Evolutionary conservation across 495 filamentous ascomycete genomes (phyloP).

Genomic region (Penicillium diatomitis): DNA sequence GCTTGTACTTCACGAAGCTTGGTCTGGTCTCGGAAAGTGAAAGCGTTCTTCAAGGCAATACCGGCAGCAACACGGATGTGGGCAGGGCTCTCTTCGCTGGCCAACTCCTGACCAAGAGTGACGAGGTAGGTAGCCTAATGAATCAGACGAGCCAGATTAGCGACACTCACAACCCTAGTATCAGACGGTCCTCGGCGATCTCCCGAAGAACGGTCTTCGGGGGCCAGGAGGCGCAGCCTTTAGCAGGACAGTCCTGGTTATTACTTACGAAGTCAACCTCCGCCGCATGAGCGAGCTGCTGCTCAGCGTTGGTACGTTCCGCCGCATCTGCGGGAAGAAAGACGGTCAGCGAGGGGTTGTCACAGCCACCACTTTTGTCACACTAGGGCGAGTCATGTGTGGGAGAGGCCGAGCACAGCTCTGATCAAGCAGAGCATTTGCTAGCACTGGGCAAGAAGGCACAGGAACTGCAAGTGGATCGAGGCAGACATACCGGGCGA

Average conservation of each 20-base stretch:
- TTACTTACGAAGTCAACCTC: slow-evolving; percentile 86
- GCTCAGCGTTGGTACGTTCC: slow-evolving; percentile 81
- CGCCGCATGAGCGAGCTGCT: slow-evolving; percentile 85
- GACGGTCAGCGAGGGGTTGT: slow-evolving; percentile 12
- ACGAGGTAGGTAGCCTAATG: slow-evolving; percentile 76
- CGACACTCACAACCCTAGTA: no score
- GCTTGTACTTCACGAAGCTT: slow-evolving; percentile 79
- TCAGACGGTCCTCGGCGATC: no score
- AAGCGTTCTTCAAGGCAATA: slow-evolving; percentile 94
- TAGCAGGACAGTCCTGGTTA: no score
- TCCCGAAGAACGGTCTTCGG: no score
- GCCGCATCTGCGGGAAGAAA: slow-evolving; percentile 60
- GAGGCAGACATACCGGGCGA: slow-evolving; percentile 60
- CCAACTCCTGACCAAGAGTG: slow-evolving; percentile 84
- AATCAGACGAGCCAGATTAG: slow-evolving; percentile 5
- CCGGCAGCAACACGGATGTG: slow-evolving; percentile 87
- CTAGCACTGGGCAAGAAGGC: no score
- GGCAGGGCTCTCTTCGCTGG: slow-evolving; percentile 74
- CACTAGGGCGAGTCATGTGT: slow-evolving; percentile 8
- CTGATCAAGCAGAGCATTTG: background rate
- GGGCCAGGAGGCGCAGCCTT: no score
- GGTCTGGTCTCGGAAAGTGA: slow-evolving; percentile 80
- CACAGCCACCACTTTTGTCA: background rate
- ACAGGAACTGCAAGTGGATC: background rate
- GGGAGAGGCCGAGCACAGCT: background rate